phyloP scores from a whole-genome alignment of 2,329 filamentous ascomycete species.

The Pleurostoma richardsiae region DNA sequence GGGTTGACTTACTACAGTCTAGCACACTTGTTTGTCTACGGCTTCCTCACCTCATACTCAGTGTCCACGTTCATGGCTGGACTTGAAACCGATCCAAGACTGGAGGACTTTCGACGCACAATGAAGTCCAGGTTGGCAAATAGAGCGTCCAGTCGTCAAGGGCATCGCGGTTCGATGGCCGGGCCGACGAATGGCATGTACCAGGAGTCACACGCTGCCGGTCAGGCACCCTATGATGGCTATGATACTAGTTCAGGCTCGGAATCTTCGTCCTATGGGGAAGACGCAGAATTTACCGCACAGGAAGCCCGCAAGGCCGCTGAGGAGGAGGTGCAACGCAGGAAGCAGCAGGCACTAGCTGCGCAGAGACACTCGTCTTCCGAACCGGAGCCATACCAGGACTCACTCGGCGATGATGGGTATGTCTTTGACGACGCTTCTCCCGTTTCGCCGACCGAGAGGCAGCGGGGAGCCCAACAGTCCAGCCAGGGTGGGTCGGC shows the following conservation, averaged over 20 bases:
- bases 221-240: neutral
- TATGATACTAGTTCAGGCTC: neutral
- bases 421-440: constrained; percentile 10
- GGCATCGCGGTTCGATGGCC: neutral
- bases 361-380: neutral
- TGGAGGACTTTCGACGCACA: constrained; percentile 1
- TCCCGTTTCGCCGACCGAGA: constrained; percentile 6
- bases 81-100: constrained; percentile 4
- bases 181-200: neutral
- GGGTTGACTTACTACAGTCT: constrained; percentile 25
- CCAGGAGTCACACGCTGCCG: neutral
- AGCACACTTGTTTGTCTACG: constrained; percentile 14
- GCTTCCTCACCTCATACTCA: constrained; percentile 23
- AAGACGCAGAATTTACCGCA: neutral
- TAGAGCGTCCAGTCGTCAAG: neutral
- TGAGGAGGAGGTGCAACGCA: neutral
- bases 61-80: constrained; percentile 8
- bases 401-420: constrained; percentile 1
- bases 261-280: neutral
- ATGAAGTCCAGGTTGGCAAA: neutral
- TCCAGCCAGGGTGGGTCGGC: constrained; percentile 5
- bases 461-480: neutral
- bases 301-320: neutral
- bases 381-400: neutral
- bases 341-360: neutral